Conservation (phyloP, 768 basidiomycete genomes). For the Pleurotus citrinopileatus region DNA sequence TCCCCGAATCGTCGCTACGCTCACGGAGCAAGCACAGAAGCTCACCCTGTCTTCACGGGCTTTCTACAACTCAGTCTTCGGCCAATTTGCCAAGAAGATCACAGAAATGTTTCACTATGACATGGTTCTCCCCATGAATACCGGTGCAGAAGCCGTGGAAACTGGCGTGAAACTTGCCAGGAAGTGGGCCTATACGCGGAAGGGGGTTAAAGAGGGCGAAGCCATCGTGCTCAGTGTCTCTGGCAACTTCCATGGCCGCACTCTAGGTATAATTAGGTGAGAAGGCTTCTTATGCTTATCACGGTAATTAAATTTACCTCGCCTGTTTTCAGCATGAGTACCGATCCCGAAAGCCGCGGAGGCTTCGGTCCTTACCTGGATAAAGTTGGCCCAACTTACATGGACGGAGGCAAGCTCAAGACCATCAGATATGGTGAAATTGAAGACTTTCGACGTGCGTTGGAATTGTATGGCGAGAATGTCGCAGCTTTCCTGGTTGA, state of each 20-base stretch:
- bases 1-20: conserved; percentile 78
- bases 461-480: conserved; percentile 76
- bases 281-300: conserved; percentile 13
- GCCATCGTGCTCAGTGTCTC: conserved; percentile 84
- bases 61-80: conserved; percentile 93
- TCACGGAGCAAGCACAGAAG: conserved; percentile 81
- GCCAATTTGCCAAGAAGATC: conserved; percentile 83
- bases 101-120: conserved; percentile 87
- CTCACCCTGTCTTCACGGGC: conserved; percentile 94
- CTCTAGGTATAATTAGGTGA: conserved; percentile 81
- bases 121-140: conserved; percentile 98
- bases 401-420: conserved; percentile 46
- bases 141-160: conserved; percentile 97
- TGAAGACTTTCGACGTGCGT: conserved; percentile 76
- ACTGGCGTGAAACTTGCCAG: conserved; percentile 93
- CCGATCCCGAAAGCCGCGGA: conserved; percentile 83
- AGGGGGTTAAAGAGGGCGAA: conserved; percentile 74
- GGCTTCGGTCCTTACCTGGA: conserved; percentile 92
- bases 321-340: conserved; percentile 68
- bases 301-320: conserved; percentile 13
- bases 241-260: conserved; percentile 96
- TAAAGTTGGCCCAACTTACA: conserved; percentile 77
- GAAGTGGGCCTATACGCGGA: conserved; percentile 95
- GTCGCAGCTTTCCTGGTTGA: conserved; percentile 95
- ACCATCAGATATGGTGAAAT: conserved; percentile 83